Percentiles rank a stretch among this genome's conserved stretches.
These are phyloP conservation scores for Xylaria polymorpha DNA, from an alignment of 2,329 filamentous ascomycete species.

Conservation along the genomic window DNA sequence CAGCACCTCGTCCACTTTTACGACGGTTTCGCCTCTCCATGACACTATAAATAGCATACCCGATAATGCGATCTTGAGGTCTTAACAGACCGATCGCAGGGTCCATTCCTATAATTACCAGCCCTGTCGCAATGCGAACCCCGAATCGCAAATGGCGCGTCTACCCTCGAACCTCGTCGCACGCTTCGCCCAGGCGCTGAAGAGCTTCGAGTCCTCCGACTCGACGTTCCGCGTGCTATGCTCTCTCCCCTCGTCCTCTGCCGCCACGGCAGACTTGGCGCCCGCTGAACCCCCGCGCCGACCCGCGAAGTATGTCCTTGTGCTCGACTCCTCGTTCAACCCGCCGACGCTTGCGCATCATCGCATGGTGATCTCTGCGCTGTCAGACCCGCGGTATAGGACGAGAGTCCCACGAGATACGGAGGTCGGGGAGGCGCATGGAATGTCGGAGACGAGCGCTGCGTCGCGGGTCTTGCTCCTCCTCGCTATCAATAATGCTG, in stretches of 20 bases:
- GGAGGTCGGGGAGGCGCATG: not conserved
- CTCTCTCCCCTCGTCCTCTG: conserved; percentile 51
- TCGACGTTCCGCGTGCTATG: conserved; percentile 60
- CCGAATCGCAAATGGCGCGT: conserved; percentile 40
- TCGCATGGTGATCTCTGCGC: conserved; percentile 65
- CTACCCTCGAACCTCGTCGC: conserved; percentile 49
- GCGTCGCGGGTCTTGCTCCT: conserved; percentile 65
- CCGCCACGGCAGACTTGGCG: conserved; percentile 3
- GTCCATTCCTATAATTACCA: not conserved
- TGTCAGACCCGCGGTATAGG: conserved; percentile 33
- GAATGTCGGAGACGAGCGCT: conserved; percentile 7
- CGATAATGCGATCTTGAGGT: conserved; percentile 10
- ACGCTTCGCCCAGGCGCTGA: conserved; percentile 59
- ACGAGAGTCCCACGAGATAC: not conserved
- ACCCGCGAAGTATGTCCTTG: conserved; percentile 57
- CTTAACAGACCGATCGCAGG: conserved; percentile 8
- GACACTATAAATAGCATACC: not conserved
- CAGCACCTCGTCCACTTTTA: not conserved
- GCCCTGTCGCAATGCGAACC: conserved; percentile 35
- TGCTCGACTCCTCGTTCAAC: conserved; percentile 77
- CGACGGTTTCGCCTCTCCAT: not conserved
- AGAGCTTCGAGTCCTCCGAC: conserved; percentile 57
- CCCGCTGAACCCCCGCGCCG: conserved; percentile 42
- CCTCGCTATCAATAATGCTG: conserved; percentile 72
- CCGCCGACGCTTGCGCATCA: conserved; percentile 72